Base-by-base conservation (phyloP, 1,284 basidiomycete species). In the Puccinia polysora region DNA sequence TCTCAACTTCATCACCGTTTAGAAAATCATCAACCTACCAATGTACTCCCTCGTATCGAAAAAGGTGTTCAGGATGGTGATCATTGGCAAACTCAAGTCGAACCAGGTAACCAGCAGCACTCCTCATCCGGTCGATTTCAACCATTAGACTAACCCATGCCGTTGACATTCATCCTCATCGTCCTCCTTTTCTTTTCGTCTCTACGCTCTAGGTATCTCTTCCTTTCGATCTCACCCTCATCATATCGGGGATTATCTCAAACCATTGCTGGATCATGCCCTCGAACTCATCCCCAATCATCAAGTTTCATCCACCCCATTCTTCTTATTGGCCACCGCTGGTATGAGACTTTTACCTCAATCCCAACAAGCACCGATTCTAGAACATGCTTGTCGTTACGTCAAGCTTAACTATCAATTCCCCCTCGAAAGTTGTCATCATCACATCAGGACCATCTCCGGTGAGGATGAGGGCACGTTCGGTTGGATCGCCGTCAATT, bases 291-390 rank as follows among this genome's bases (percentile, higher is more conserved):
- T n/a, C n/a, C n/a, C n/a, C n/a, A n/a, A n/a, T n/a, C n/a, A n/a
- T n/a, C n/a, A n/a, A n/a, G n/a, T n/a, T n/a, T n/a, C n/a, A n/a
- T n/a, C n/a, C n/a, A n/a, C n/a, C n/a, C n/a, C n/a, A n/a, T n/a
- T n/a, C n/a, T n/a, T n/a, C 80, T 83, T 98, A 25, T 85, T 97
- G 50, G 95, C 96, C 0, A 98, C 96, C 0, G 95, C 96, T 0
- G 96, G 96, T 1, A 97, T 98, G 96, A 89, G 95, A 15, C 83
- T 97, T 5, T 82, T 97, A 2, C 80, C 88, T 0, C 82, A 85
- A 0, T 81, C 84, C 15, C 84, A 89, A 76, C 90, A 91, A 77
- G 83, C 86, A 0, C 83, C 84, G 25, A 85, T 97, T 40, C 82
- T 98, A 14, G 80, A 84, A 71, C 83, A 88, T 30, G 87, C 92